Evolutionary conservation across 306 rosid species (phyloP).

Genomic region (Abrus pulchellus): DNA sequence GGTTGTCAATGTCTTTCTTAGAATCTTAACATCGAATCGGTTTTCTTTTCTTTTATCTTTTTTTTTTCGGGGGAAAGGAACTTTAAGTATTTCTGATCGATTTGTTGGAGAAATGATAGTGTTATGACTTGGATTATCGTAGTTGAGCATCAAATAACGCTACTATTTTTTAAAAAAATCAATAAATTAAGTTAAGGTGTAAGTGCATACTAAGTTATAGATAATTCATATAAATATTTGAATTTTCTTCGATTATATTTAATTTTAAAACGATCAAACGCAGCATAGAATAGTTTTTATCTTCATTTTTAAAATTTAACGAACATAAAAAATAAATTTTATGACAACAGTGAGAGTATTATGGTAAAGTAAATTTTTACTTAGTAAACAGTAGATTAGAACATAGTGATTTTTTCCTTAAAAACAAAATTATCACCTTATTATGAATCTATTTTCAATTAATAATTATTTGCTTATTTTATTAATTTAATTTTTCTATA

Average conservation of each 20-base stretch:
- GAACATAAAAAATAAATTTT: neutral
- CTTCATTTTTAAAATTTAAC: neutral
- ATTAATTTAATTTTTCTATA: too few species aligned
- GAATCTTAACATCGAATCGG: conserved; percentile 26
- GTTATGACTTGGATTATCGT: neutral
- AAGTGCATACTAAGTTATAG: neutral
- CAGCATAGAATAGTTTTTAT: neutral
- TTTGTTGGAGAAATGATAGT: neutral
- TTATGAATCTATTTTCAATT: too few species aligned
- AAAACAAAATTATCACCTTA: too few species aligned
- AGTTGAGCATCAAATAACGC: neutral
- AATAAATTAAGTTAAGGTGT: neutral
- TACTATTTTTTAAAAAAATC: neutral
- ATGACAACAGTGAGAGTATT: too few species aligned
- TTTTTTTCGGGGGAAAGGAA: neutral
- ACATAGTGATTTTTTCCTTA: too few species aligned
- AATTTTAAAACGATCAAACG: neutral
- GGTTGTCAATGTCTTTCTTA: conserved; percentile 11
- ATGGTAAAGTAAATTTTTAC: too few species aligned
- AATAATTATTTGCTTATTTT: too few species aligned
- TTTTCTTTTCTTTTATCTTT: neutral
- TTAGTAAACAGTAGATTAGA: too few species aligned
- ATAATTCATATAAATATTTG: neutral
- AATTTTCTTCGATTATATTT: neutral
- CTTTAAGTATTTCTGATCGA: conserved; percentile 26